Evolutionary conservation across 179 eudicot species (phyloP), one percentile per base, ranked within the genome.

Genomic region (Patellifolia procumbens): DNA sequence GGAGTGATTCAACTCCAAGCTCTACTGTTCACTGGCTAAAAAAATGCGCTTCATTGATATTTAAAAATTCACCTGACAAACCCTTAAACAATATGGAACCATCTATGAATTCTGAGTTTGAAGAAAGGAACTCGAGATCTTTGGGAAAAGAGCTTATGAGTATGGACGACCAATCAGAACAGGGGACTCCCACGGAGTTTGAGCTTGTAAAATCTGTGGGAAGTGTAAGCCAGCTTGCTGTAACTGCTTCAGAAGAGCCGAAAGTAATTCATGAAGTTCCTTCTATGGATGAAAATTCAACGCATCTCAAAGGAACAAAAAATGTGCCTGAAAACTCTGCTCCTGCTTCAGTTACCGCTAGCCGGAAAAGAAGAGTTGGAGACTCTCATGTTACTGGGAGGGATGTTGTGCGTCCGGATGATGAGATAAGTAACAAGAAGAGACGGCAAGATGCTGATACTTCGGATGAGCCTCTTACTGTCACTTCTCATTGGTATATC

Each of bases 11-110:
- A 64, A 82, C 91, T 63, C 80, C 87, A 72, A 77, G 82, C 78
- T 81, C 88, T 77, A 53, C 88, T 76, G 82, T 91, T 78, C 88
- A 92, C n/a, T 89, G 91, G 91, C 83, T 95, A 64, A 90, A 88
- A 80, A 82, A 87, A 59, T 93, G 92, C 81, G 89, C 96, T 69
- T 73, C 85, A 11, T 48, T 68, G 58, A 68, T 85, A 9, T 79
- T 78, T 63, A 82, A 82, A 69, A 68, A 51, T 51, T 70, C 82
- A 49, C 56, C 79, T 22, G 85, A 82, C 49, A 74, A 65, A 46
- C 52, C 76, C 69, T 46, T 61, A 29, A 74, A 70, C 73, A 63
- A 67, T 37, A 69, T 66, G 19, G 81, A 82, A 19, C 59, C 56
- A 26, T 75, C 82, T 52, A 60, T 48, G 45, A 31, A 53, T 34